Conservation (phyloP, 148 eudicot species). For the Limonium bicolor region DNA sequence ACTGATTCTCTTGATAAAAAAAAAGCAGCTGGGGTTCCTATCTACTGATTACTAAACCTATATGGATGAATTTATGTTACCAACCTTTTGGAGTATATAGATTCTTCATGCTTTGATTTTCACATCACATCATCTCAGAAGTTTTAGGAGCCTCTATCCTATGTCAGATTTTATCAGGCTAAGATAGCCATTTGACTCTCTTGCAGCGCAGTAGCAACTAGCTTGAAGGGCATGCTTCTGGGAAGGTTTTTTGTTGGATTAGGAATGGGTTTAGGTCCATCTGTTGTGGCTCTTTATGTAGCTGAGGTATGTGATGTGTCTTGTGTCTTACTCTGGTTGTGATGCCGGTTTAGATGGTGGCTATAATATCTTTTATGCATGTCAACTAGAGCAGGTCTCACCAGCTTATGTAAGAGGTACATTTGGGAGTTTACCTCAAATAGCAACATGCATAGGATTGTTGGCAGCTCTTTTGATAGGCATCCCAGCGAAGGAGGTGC, state of each 20-base stretch:
- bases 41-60: too few species aligned
- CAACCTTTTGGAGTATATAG: too few species aligned
- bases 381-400: slow-evolving; percentile 42
- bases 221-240: slow-evolving; percentile 56
- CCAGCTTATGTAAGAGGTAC: slow-evolving; percentile 88
- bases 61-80: too few species aligned
- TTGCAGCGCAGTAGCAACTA: slow-evolving; percentile 49
- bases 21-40: too few species aligned
- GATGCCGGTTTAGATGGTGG: not conserved
- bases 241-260: slow-evolving; percentile 84
- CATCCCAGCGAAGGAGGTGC: slow-evolving; percentile 54
- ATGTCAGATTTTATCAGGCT: too few species aligned
- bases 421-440: slow-evolving; percentile 82
- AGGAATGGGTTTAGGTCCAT: slow-evolving; percentile 88
- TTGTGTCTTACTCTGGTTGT: not conserved
- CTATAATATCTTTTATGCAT: slow-evolving; percentile 1
- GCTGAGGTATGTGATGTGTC: slow-evolving; percentile 47
- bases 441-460: slow-evolving; percentile 79
- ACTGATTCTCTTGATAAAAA: too few species aligned
- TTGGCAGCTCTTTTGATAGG: slow-evolving; percentile 58
- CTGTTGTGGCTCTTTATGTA: slow-evolving; percentile 83
- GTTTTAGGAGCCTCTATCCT: too few species aligned
- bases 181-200: too few species aligned
- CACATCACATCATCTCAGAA: too few species aligned
- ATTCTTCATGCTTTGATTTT: too few species aligned